Conservation (phyloP, 2,329 filamentous ascomycete genomes). For the Penicillium vulpinum region DNA sequence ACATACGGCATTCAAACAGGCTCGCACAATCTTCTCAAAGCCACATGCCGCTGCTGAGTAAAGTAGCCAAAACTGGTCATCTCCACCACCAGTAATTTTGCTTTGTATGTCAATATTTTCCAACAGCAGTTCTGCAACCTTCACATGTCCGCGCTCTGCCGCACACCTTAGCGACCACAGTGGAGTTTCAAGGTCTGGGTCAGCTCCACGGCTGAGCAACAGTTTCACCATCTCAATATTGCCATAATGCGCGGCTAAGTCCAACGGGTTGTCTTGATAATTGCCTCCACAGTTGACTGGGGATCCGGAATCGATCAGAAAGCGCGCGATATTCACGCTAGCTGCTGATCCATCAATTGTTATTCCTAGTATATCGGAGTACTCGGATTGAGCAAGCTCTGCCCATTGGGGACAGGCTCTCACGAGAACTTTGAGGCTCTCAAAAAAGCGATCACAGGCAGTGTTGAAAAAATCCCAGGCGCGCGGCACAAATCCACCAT, state of each 20-base stretch:
- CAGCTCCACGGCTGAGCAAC: not conserved
- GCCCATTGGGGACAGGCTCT: not conserved
- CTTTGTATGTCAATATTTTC: too few relatives aligned
- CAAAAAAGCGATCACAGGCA: not conserved
- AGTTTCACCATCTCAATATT: not conserved
- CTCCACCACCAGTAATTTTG: not conserved
- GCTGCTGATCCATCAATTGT: not conserved
- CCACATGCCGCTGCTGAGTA: not conserved
- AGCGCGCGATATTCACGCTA: not conserved
- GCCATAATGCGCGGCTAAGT: not conserved
- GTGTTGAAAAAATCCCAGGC: not conserved
- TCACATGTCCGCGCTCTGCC: too few relatives aligned
- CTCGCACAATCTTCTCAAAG: not conserved
- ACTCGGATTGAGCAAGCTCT: not conserved
- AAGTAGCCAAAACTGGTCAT: not conserved
- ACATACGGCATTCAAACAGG: not conserved
- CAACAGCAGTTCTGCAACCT: too few relatives aligned
- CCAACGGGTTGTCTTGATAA: too few relatives aligned
- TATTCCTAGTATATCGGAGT: not conserved
- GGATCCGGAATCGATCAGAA: not conserved
- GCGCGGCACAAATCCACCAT: not conserved
- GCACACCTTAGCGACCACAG: too few relatives aligned
- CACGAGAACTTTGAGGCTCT: not conserved
- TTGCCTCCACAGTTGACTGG: too few relatives aligned
- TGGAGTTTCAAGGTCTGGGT: too few relatives aligned